These are phyloP conservation scores for Ceratocystiopsis brevicomis DNA, from an alignment of 2,329 filamentous ascomycete genomes.

Conservation along the genomic window DNA sequence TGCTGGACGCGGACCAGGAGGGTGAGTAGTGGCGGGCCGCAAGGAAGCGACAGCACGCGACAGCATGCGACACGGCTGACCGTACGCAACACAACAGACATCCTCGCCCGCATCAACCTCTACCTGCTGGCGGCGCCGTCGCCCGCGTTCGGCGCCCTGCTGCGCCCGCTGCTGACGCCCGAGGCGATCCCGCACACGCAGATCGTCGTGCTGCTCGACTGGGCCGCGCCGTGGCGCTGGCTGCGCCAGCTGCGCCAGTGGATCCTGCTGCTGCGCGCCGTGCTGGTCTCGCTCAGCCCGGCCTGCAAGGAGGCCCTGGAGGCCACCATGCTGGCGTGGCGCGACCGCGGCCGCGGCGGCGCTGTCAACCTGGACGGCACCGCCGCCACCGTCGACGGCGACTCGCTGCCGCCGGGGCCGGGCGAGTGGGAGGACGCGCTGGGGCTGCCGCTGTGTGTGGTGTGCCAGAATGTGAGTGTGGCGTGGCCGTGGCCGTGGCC, in stretches of 20 bases:
- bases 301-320: slow-evolving; percentile 72
- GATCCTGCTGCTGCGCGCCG: slow-evolving; percentile 65
- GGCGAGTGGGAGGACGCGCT: slow-evolving; percentile 88
- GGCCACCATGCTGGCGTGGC: slow-evolving; percentile 65
- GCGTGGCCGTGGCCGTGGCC: no score
- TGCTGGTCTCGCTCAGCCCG: slow-evolving; percentile 53
- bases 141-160: slow-evolving; percentile 60
- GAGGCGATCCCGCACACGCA: slow-evolving; percentile 72
- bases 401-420: slow-evolving; percentile 60
- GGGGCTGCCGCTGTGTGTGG: slow-evolving; percentile 72
- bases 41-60: no score
- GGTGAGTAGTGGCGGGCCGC: no score
- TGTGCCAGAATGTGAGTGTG: slow-evolving; percentile 71
- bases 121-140: slow-evolving; percentile 79
- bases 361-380: slow-evolving; percentile 44
- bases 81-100: slow-evolving; percentile 39
- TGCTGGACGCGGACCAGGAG: slow-evolving; percentile 84
- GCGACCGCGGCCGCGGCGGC: slow-evolving; percentile 51
- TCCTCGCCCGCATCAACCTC: slow-evolving; percentile 70
- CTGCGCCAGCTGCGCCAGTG: slow-evolving; percentile 74
- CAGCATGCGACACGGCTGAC: no score
- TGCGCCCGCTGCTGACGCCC: slow-evolving; percentile 68
- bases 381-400: slow-evolving; percentile 35
- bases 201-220: slow-evolving; percentile 83
- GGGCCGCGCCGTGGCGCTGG: slow-evolving; percentile 88